These are phyloP conservation scores for Termitomyces sp. DNA, from an alignment of 768 basidiomycete species.

Conservation along the genomic window DNA sequence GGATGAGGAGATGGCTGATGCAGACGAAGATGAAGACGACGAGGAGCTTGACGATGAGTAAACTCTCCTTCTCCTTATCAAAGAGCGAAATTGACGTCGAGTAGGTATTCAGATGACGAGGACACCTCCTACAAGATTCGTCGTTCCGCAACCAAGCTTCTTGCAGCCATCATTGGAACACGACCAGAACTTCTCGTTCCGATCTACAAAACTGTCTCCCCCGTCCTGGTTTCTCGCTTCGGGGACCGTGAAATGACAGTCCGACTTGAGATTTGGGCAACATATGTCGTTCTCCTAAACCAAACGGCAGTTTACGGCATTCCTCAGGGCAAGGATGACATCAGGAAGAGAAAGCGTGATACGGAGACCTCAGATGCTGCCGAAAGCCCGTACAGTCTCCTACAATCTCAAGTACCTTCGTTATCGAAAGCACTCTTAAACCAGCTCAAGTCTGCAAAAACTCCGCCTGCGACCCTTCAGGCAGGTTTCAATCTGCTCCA, in stretches of 20 bases:
- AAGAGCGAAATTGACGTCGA: constrained; percentile 6
- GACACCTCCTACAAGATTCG: constrained; percentile 98
- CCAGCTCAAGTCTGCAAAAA: constrained; percentile 82
- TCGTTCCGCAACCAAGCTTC: constrained; percentile 86
- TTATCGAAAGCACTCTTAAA: constrained; percentile 79
- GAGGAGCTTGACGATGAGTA: constrained; percentile 77
- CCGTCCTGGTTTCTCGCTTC: constrained; percentile 86
- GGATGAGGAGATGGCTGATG: constrained; percentile 64
- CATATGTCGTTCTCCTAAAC: constrained; percentile 75
- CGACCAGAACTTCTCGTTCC: constrained; percentile 80
- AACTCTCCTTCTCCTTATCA: constrained; percentile 20
- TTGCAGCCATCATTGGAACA: constrained; percentile 81
- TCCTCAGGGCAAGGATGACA: constrained; percentile 47
- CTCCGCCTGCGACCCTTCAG: constrained; percentile 70
- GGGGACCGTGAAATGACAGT: constrained; percentile 95
- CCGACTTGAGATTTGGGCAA: constrained; percentile 85
- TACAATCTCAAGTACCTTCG: constrained; percentile 71
- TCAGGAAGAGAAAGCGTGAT: constrained; percentile 72
- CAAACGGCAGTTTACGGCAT: constrained; percentile 80
- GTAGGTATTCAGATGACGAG: constrained; percentile 94
- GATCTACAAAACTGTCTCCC: constrained; percentile 82
- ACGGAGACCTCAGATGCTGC: constrained; percentile 70
- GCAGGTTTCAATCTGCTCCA: constrained; percentile 81
- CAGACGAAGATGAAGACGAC: constrained; percentile 78
- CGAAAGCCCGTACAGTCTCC: constrained; percentile 66